A percentile compares a stretch with the other conserved stretches of the same genome.
These are phyloP conservation scores for Phaeotremella skinneri DNA, from an alignment of 768 basidiomycete genomes.

Conservation along the genomic window DNA sequence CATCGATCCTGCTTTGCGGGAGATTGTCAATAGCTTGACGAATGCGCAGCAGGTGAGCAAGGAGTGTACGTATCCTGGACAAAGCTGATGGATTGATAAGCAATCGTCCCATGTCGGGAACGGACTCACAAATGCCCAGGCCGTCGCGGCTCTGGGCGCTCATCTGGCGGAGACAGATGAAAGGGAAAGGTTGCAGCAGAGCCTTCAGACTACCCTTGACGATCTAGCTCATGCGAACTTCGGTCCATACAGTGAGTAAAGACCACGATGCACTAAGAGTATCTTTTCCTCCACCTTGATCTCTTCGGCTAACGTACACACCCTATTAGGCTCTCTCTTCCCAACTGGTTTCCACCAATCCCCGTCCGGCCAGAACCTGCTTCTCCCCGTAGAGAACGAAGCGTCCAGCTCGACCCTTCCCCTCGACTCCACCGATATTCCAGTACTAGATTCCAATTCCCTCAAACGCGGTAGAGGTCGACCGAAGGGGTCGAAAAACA, in stretches of 20 bases:
- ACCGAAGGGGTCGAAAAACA: conserved; percentile 83
- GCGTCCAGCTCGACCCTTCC: not conserved
- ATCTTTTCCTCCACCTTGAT: not conserved
- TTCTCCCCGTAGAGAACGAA: conserved; percentile 7
- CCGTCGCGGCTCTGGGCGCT: conserved; percentile 26
- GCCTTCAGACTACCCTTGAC: conserved; percentile 31
- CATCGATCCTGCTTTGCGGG: conserved; percentile 44
- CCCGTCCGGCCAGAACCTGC: not conserved
- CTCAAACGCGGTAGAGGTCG: conserved; percentile 68
- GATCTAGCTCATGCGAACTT: conserved; percentile 27
- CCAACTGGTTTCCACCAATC: conserved; percentile 15
- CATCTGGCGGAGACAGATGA: conserved; percentile 32
- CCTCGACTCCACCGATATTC: not conserved
- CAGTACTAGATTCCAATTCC: conserved; percentile 24
- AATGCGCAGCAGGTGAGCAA: conserved; percentile 41
- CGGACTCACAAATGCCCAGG: conserved; percentile 25
- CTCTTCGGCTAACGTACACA: not conserved
- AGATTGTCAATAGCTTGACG: conserved; percentile 45
- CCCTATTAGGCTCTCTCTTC: conserved; percentile 19
- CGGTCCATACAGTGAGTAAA: conserved; percentile 12
- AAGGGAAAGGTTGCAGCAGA: conserved; percentile 25
- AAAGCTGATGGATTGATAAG: not conserved
- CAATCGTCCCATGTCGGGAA: not conserved
- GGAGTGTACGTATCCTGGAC: not conserved
- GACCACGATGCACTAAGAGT: not conserved